Conservation (phyloP, 306 rosid genomes). For the Parietaria judaica region DNA sequence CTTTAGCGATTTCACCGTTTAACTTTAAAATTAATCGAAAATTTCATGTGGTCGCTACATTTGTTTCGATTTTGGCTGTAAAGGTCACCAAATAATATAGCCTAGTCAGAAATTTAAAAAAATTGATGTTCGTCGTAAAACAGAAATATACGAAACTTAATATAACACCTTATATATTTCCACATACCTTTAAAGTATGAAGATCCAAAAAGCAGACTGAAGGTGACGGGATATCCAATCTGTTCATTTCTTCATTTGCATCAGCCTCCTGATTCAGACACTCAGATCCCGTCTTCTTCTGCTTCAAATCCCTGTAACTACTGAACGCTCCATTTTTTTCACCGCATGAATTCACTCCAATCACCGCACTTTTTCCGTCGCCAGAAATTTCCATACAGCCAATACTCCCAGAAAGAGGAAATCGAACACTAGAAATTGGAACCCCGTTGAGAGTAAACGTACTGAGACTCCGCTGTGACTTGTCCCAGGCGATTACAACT, state of each 20-base stretch:
- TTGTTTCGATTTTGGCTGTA: no score
- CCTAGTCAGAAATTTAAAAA: not conserved
- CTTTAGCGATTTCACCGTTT: no score
- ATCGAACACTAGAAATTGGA: conserved; percentile 49
- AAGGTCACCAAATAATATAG: no score
- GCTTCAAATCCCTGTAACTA: conserved; percentile 41
- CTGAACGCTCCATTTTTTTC: conserved; percentile 29
- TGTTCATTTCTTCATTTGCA: conserved; percentile 34
- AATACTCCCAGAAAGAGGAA: conserved; percentile 49
- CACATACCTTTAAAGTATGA: conserved; percentile 73
- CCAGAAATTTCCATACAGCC: conserved; percentile 86
- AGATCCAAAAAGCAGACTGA: conserved; percentile 86
- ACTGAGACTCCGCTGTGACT: conserved; percentile 48
- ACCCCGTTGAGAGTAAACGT: conserved; percentile 80
- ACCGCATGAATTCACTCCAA: conserved; percentile 49
- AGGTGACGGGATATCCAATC: conserved; percentile 56
- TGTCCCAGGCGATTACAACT: conserved; percentile 75
- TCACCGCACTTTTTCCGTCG: conserved; percentile 76
- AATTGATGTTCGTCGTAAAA: not conserved
- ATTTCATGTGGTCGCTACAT: no score
- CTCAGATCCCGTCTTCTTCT: conserved; percentile 27
- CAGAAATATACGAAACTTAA: not conserved
- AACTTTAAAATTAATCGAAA: no score
- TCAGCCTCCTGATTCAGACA: conserved; percentile 33
- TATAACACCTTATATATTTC: not conserved